Base-by-base conservation (phyloP, 306 rosid species). In the Trichosanthes truncata region DNA sequence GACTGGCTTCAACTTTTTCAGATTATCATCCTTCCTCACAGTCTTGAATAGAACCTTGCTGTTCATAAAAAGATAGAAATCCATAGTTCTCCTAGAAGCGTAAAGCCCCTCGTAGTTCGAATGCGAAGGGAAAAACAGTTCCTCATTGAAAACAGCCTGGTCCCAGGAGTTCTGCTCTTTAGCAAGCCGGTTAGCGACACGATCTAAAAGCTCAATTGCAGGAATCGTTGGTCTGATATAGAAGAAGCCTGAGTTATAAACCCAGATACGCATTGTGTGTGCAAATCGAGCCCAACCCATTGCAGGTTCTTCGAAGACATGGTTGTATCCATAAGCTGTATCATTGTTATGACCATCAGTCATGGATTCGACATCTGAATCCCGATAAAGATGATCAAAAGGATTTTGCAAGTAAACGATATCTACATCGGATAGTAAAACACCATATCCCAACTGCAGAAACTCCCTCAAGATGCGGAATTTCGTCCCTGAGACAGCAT, bases 211-310 rank as follows among this genome's bases (percentile, higher is more conserved):
- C 82, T 92, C 97, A 9, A 94, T 90, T 6, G 98, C 85, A 76
- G 98, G 94, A 85, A 90, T 82, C 53, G 98, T 92, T 1, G 98
- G 96, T 85, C 98, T 83, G 65, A 94, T 90, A 57, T 84, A 94
- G 90, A 94, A 94, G 89, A 94, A 94, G 78, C 98, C 98, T 3
- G 97, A 94, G 91, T 94, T 94, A 80, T 45, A 90, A 76, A 92
- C 98, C 98, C 98, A 94, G n/a, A 90, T 88, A 76, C 97, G 84
- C 97, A 92, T 92, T 0, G 98, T 94, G 75, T 92, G 97, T 15
- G 97, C 97, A 60, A 43, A 92, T 60, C 97, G 88, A 40, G 97
- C 94, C 98, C 98, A 94, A 35, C 98, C 97, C 98, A 94, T 94
- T 7, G 86, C 63, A 45, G 88, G 92, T 75, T 94, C 98, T 33